phyloP scores from a whole-genome alignment of 768 basidiomycete species.

The Strobilomyces dryophilus region DNA sequence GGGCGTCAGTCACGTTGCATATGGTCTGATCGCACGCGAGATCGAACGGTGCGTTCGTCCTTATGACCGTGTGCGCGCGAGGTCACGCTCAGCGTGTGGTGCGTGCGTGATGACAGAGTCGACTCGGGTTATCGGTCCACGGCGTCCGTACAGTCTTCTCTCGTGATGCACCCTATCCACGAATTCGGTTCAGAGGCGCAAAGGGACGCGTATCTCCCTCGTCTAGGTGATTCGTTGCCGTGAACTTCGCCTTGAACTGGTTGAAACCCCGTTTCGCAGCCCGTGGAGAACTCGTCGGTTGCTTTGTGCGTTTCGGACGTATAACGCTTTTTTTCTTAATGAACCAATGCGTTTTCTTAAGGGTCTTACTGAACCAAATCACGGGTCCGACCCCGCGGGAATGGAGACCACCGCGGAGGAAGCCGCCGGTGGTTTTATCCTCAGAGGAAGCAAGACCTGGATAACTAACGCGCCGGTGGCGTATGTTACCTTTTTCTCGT shows the following conservation, averaged over 20 bases:
- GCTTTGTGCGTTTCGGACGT: constrained; percentile 63
- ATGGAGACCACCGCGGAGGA: constrained; percentile 95
- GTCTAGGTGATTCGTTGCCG: constrained; percentile 50
- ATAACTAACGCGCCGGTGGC: constrained; percentile 92
- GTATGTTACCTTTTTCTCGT: constrained; percentile 39
- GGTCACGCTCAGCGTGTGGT: not conserved
- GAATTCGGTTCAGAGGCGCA: constrained; percentile 88
- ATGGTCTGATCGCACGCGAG: constrained; percentile 91
- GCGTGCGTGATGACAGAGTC: constrained; percentile 46
- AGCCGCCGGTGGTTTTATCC: constrained; percentile 74
- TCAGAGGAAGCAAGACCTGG: constrained; percentile 97
- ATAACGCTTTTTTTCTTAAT: not conserved
- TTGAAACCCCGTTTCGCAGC: constrained; percentile 40
- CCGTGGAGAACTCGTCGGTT: constrained; percentile 82
- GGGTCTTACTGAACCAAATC: constrained; percentile 96
- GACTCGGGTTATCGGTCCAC: constrained; percentile 97
- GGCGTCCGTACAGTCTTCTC: constrained; percentile 91
- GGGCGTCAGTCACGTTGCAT: constrained; percentile 86
- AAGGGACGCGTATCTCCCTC: constrained; percentile 87
- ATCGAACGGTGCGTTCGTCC: constrained; percentile 66
- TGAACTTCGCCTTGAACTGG: not conserved
- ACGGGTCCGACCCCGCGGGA: constrained; percentile 95
- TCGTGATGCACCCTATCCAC: constrained; percentile 93
- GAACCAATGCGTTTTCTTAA: constrained; percentile 27
- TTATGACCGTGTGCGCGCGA: not conserved